Evolutionary conservation across 2,329 filamentous ascomycete species (phyloP).

Genomic region (Botrytis medusae): DNA sequence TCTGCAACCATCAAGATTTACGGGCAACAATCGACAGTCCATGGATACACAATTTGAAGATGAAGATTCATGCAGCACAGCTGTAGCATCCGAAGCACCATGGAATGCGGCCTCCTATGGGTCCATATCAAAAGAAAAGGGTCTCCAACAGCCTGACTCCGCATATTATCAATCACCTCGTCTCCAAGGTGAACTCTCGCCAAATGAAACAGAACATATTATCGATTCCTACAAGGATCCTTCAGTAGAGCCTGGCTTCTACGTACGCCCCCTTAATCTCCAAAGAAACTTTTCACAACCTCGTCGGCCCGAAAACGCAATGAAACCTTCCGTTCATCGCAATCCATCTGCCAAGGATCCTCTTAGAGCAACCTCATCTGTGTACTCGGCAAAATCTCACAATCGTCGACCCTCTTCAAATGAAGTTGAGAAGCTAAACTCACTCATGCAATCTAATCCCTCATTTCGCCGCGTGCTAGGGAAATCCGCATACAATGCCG

Average conservation of each 20-base stretch:
- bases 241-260: conserved; percentile 12
- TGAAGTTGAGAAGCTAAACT: conserved; percentile 16
- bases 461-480: conserved; percentile 16
- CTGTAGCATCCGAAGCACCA: conserved; percentile 19
- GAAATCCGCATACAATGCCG: conserved; percentile 27
- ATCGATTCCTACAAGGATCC: conserved; percentile 18
- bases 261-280: conserved; percentile 22
- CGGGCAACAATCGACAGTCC: conserved; percentile 32
- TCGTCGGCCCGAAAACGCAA: conserved; percentile 14
- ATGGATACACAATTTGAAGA: conserved; percentile 39
- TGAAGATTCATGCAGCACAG: conserved; percentile 27
- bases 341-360: conserved; percentile 5
- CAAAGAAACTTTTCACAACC: conserved; percentile 21
- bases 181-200: not conserved
- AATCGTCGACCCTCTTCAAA: conserved; percentile 6
- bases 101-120: conserved; percentile 19
- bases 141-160: conserved; percentile 6
- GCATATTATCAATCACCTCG: conserved; percentile 12
- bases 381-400: conserved; percentile 7
- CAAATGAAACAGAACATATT: conserved; percentile 17
- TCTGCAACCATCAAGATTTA: conserved; percentile 18
- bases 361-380: conserved; percentile 14
- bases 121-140: not conserved
- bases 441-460: conserved; percentile 20
- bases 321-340: not conserved